Evolutionary conservation across 1,139 yeast species (phyloP).

Genomic region (Blastobotrys apis): DNA sequence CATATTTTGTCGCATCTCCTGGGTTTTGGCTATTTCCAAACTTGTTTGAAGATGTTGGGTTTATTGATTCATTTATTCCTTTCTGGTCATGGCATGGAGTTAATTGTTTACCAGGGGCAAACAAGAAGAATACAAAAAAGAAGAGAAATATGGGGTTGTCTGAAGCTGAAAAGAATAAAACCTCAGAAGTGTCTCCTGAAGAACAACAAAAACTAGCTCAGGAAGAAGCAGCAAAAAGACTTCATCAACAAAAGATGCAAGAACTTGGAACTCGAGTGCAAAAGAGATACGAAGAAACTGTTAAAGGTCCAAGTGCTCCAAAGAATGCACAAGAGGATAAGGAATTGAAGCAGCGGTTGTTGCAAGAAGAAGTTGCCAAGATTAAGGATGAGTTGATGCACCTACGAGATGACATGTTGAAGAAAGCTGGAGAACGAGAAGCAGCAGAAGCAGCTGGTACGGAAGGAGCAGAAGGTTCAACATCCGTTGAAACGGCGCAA

Average conservation of each 20-base stretch:
- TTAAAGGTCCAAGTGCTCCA: slow-evolving; percentile 13
- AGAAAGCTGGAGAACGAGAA: background rate
- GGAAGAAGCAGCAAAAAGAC: slow-evolving; percentile 8
- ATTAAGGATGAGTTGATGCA: slow-evolving; percentile 15
- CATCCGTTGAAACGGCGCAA: background rate
- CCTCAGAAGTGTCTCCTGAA: slow-evolving; percentile 11
- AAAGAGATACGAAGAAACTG: slow-evolving; percentile 9
- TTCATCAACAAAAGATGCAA: slow-evolving; percentile 17
- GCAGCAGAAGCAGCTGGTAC: background rate
- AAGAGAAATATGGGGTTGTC: slow-evolving; percentile 15
- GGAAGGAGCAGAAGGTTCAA: background rate
- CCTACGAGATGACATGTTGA: background rate
- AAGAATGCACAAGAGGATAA: slow-evolving; percentile 8
- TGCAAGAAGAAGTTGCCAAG: slow-evolving; percentile 14
- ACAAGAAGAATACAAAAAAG: slow-evolving; percentile 26
- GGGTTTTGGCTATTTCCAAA: slow-evolving; percentile 97
- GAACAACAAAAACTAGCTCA: slow-evolving; percentile 10
- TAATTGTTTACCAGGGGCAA: slow-evolving; percentile 31
- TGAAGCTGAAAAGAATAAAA: background rate
- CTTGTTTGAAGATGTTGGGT: slow-evolving; percentile 91
- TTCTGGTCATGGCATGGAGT: slow-evolving; percentile 75
- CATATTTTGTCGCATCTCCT: slow-evolving; percentile 55
- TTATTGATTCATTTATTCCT: slow-evolving; percentile 87
- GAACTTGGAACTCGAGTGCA: slow-evolving; percentile 14
- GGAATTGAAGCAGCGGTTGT: slow-evolving; percentile 12